Conservation (phyloP, 176 grass and related monocot species). For the Paspalum vaginatum region DNA sequence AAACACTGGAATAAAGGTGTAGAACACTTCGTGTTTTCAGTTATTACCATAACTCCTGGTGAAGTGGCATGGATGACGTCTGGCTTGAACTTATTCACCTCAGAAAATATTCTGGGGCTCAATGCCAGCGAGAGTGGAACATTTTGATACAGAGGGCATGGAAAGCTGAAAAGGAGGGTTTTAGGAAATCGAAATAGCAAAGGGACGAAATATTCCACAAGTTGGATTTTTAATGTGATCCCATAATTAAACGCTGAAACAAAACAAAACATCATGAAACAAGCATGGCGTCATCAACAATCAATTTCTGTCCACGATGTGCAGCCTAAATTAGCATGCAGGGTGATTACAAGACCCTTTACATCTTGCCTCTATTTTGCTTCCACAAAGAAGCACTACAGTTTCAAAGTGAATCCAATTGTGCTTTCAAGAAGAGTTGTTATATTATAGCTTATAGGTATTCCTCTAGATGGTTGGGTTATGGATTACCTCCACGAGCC, state of each 20-base stretch:
- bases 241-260: background rate
- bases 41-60: conserved; percentile 90
- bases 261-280: background rate
- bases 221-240: background rate
- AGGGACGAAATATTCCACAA: background rate
- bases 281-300: background rate
- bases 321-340: background rate
- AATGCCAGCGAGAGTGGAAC: conserved; percentile 88
- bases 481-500: conserved; percentile 92
- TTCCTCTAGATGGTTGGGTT: conserved; percentile 3
- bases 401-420: background rate
- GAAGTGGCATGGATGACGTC: conserved; percentile 96
- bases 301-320: background rate
- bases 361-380: background rate
- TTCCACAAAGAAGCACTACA: background rate
- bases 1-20: background rate
- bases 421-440: conserved; percentile 18
- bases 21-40: background rate
- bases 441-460: background rate
- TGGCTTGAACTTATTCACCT: conserved; percentile 86
- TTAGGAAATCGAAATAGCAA: background rate
- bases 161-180: conserved; percentile 71
- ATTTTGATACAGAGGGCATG: conserved; percentile 88
- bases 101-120: conserved; percentile 93
- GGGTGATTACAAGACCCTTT: background rate